Evolutionary conservation across 768 basidiomycete species (phyloP).

Genomic region (Lactarius trivialis): DNA sequence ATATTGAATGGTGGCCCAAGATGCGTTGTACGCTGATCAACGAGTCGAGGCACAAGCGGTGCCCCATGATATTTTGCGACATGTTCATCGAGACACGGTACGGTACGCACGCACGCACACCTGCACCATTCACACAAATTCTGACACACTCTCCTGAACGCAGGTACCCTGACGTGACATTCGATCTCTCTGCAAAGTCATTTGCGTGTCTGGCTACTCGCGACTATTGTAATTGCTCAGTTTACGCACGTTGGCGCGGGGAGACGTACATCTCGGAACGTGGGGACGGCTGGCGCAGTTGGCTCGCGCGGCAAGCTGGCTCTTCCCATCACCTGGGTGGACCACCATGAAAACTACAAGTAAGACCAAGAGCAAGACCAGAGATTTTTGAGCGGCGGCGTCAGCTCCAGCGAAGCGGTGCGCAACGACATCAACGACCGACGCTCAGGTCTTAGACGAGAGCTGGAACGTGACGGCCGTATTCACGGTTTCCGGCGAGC

Average conservation of each 20-base stretch:
- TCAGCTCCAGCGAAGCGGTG: neutral
- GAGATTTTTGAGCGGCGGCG: neutral
- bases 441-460: neutral
- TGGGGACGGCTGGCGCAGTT: conserved; percentile 22
- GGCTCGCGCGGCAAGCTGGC: neutral
- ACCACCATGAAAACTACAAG: neutral
- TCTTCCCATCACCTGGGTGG: neutral
- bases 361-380: neutral
- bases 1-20: too few relatives aligned
- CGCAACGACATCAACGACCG: neutral
- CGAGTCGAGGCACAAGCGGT: neutral
- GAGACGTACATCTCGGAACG: conserved; percentile 39
- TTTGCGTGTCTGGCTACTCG: conserved; percentile 43
- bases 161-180: conserved; percentile 38
- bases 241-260: conserved; percentile 39
- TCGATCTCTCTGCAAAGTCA: conserved; percentile 26
- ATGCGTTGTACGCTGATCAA: conserved; percentile 13
- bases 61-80: conserved; percentile 15
- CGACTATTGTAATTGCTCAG: conserved; percentile 43
- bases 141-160: too few relatives aligned
- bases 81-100: conserved; percentile 20
- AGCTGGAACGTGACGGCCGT: neutral
- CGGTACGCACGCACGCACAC: too few relatives aligned
- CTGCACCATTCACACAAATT: too few relatives aligned
- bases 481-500: neutral